phyloP scores from a whole-genome alignment of 164 flowering plant genomes.

The Cinnamomum micranthum region DNA sequence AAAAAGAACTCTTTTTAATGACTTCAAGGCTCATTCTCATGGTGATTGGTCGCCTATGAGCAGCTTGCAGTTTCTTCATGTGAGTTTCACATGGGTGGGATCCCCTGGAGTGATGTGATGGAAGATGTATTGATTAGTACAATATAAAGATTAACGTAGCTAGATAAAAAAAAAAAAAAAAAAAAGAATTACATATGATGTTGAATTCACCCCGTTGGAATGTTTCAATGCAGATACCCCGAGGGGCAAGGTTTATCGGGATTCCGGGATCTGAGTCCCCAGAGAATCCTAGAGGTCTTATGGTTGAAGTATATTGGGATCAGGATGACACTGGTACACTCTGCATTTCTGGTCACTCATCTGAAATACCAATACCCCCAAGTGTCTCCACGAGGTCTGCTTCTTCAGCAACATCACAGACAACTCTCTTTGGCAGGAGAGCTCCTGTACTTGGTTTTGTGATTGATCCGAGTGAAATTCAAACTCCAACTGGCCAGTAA shows the following conservation, averaged over 20 bases:
- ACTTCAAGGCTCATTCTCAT: too few relatives aligned
- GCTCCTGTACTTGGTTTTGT: constrained; percentile 49
- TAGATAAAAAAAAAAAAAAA: not conserved
- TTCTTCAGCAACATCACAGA: constrained; percentile 15
- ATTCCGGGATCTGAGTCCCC: constrained; percentile 72
- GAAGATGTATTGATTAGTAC: not conserved
- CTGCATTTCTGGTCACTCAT: constrained; percentile 79
- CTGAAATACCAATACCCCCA: constrained; percentile 58
- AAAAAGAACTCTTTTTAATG: too few relatives aligned
- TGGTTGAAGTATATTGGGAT: constrained; percentile 91
- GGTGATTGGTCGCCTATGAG: too few relatives aligned
- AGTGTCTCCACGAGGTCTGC: constrained; percentile 25
- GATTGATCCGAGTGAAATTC: constrained; percentile 42
- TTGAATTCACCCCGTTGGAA: not conserved
- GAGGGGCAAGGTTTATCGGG: constrained; percentile 75
- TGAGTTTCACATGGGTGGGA: too few relatives aligned
- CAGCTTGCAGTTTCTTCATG: too few relatives aligned
- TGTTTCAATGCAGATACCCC: constrained; percentile 54
- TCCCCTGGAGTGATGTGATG: too few relatives aligned
- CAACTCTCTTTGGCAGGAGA: constrained; percentile 18
- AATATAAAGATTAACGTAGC: not conserved
- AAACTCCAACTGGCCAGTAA: constrained; percentile 2
- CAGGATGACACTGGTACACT: constrained; percentile 78
- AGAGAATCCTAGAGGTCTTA: constrained; percentile 66
- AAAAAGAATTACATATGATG: not conserved